phyloP scores from a whole-genome alignment of 306 rosid species.

The Cicer bijugum region DNA sequence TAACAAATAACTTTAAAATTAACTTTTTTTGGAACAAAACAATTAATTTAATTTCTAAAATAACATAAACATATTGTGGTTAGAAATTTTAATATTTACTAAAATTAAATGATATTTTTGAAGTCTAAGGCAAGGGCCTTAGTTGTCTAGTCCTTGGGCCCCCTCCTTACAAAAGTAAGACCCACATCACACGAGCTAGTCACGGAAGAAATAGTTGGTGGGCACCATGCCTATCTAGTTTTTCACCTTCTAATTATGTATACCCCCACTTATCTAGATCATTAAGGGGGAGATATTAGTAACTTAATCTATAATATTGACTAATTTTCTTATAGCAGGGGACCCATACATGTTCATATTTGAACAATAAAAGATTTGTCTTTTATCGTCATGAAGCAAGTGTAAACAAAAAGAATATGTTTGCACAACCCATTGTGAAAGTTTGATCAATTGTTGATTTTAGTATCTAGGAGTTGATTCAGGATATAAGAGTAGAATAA shows the following conservation, averaged over 20 bases:
- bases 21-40: too few relatives aligned
- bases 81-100: too few relatives aligned
- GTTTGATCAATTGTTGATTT: not conserved
- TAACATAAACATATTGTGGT: too few relatives aligned
- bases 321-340: slow-evolving; percentile 1
- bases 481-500: slow-evolving; percentile 18
- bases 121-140: not conserved
- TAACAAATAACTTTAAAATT: too few relatives aligned
- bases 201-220: slow-evolving; percentile 57
- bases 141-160: not conserved
- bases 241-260: slow-evolving; percentile 38
- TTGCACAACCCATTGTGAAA: slow-evolving; percentile 38
- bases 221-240: slow-evolving; percentile 43
- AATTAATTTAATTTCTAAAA: too few relatives aligned
- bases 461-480: slow-evolving; percentile 24
- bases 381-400: slow-evolving; percentile 2
- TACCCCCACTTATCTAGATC: slow-evolving; percentile 36
- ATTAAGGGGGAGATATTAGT: slow-evolving; percentile 5
- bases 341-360: slow-evolving; percentile 52
- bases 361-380: slow-evolving; percentile 62
- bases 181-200: slow-evolving; percentile 57
- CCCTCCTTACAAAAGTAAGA: not conserved
- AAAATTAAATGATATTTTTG: not conserved
- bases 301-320: slow-evolving; percentile 35
- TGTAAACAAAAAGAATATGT: slow-evolving; percentile 44